Conservation (phyloP, 1,139 yeast genomes). For the Suhomyces wounanorum region DNA sequence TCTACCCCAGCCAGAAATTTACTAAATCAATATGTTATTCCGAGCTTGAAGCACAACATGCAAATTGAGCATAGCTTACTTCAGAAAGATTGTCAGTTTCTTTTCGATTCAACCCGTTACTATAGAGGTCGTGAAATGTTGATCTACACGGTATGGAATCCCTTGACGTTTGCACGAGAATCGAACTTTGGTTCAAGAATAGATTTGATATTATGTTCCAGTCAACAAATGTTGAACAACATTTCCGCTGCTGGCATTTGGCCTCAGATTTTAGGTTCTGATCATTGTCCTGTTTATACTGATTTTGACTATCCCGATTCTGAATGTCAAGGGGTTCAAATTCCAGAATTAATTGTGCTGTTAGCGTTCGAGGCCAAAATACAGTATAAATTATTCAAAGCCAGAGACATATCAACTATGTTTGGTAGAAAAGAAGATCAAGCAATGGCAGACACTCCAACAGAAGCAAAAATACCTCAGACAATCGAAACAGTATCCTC, state of each 20-base stretch:
- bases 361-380: constrained; percentile 59
- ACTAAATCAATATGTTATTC: constrained; percentile 40
- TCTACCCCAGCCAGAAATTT: constrained; percentile 45
- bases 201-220: constrained; percentile 63
- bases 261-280: constrained; percentile 78
- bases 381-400: constrained; percentile 49
- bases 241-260: constrained; percentile 61
- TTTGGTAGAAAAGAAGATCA: constrained; percentile 26
- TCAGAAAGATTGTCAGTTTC: constrained; percentile 25
- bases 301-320: constrained; percentile 49
- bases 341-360: neutral
- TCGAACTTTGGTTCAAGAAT: constrained; percentile 86
- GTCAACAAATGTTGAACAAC: constrained; percentile 33
- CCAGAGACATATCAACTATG: constrained; percentile 55
- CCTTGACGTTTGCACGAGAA: constrained; percentile 73
- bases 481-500: neutral
- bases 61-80: constrained; percentile 7
- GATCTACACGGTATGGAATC: constrained; percentile 93
- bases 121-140: constrained; percentile 57
- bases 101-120: constrained; percentile 68
- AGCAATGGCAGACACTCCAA: neutral
- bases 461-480: no score
- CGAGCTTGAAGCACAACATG: constrained; percentile 13
- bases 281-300: constrained; percentile 88
- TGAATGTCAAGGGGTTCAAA: neutral